Evolutionary conservation across 169 alveolate genomes (phyloP).

Genomic region (Pseudocohnilembus persalinus): DNA sequence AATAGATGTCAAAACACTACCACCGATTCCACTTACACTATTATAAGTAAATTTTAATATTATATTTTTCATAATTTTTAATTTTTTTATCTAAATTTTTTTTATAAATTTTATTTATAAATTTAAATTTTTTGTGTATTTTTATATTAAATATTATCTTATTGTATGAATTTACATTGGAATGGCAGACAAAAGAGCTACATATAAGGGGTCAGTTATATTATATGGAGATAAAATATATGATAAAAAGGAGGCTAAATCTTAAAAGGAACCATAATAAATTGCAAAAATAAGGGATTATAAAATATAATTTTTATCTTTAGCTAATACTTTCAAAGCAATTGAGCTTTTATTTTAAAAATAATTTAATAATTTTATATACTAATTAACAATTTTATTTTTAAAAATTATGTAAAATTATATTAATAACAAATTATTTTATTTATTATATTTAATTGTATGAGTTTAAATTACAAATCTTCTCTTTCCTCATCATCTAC

Average conservation of each 20-base stretch:
- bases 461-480: not conserved
- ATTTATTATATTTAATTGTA: no score
- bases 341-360: not conserved
- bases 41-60: no score
- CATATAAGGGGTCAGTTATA: no score
- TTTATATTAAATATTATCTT: no score
- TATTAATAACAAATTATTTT: no score
- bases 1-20: not conserved
- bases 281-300: not conserved
- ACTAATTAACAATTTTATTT: no score
- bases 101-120: no score
- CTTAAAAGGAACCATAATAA: conserved; percentile 11
- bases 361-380: no score
- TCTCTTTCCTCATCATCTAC: conserved; percentile 16
- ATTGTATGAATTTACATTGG: not conserved
- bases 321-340: not conserved
- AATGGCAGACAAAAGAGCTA: not conserved
- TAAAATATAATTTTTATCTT: conserved; percentile 21
- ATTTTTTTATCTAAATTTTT: no score
- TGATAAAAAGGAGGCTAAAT: not conserved
- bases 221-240: not conserved
- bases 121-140: not conserved
- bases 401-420: no score
- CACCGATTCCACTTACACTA: not conserved
- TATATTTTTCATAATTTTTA: no score